Evolutionary conservation across 129 eudicot species (phyloP).

Genomic region (Glebionis coronaria): DNA sequence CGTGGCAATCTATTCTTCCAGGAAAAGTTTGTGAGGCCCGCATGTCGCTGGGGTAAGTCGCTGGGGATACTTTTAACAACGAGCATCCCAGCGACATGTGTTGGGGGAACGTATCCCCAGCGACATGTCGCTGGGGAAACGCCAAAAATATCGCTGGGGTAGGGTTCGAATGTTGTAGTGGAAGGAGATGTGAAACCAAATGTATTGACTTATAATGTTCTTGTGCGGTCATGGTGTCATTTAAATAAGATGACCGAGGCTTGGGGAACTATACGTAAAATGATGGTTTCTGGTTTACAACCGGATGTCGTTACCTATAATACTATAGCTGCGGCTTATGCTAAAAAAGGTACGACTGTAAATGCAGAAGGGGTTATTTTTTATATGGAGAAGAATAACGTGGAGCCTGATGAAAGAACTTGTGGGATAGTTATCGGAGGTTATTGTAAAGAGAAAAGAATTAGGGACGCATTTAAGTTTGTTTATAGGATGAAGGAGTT

Average conservation of each 20-base stretch:
- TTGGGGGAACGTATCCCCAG: too few relatives aligned
- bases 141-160: too few relatives aligned
- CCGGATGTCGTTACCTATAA: slow-evolving; percentile 58
- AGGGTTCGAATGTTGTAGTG: too few relatives aligned
- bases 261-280: slow-evolving; percentile 36
- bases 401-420: slow-evolving; percentile 46
- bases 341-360: slow-evolving; percentile 35
- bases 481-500: slow-evolving; percentile 50
- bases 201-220: slow-evolving; percentile 46
- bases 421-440: slow-evolving; percentile 47
- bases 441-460: slow-evolving; percentile 49
- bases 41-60: too few relatives aligned
- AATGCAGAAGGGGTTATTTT: slow-evolving; percentile 41
- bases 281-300: slow-evolving; percentile 45
- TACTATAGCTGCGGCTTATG: slow-evolving; percentile 42
- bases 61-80: too few relatives aligned
- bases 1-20: too few relatives aligned
- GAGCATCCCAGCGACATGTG: too few relatives aligned
- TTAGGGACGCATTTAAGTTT: slow-evolving; percentile 50
- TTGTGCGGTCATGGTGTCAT: slow-evolving; percentile 54
- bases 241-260: slow-evolving; percentile 40
- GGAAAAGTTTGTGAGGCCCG: too few relatives aligned
- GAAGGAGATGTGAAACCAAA: slow-evolving; percentile 44
- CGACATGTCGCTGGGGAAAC: too few relatives aligned
- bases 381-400: slow-evolving; percentile 47